A percentile compares a stretch with the other conserved stretches of the same genome.
These are phyloP conservation scores for Auricularia sp. DNA, from an alignment of 768 basidiomycete genomes.

Conservation along the genomic window DNA sequence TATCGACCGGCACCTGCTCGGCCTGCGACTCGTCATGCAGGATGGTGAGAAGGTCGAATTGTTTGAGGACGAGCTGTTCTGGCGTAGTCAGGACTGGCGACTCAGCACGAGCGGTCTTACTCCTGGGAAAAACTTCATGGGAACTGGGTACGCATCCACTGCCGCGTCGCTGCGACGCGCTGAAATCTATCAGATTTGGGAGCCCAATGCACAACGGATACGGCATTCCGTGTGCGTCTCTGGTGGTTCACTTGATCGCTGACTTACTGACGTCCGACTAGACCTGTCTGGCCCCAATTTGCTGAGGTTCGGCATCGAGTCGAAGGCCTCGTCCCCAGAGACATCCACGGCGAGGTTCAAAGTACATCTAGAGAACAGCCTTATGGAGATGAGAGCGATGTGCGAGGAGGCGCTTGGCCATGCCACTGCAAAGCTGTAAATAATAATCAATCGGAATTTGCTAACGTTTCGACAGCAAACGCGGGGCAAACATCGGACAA, in stretches of 20 bases:
- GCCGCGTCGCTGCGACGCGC: background rate
- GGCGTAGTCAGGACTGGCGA: conserved; percentile 71
- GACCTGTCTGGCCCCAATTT: conserved; percentile 71
- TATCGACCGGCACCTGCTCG: conserved; percentile 86
- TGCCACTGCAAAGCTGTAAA: no score
- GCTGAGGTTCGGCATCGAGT: conserved; percentile 91
- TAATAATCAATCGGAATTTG: no score
- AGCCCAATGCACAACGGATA: conserved; percentile 76
- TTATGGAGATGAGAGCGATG: conserved; percentile 58
- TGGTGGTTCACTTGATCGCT: background rate
- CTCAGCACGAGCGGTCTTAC: conserved; percentile 84
- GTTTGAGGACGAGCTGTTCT: conserved; percentile 71
- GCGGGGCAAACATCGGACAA: no score
- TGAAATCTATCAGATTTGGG: conserved; percentile 50
- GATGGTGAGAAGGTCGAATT: conserved; percentile 48
- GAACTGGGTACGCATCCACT: conserved; percentile 54
- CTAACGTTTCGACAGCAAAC: no score
- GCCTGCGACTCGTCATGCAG: conserved; percentile 56
- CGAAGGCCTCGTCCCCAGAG: conserved; percentile 55
- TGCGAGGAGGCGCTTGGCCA: conserved; percentile 26
- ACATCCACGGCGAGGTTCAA: conserved; percentile 70
- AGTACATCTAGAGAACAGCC: conserved; percentile 43
- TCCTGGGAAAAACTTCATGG: conserved; percentile 75
- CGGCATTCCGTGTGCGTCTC: conserved; percentile 81
- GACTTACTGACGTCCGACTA: conserved; percentile 22